Percentiles rank a stretch among this genome's conserved stretches.
Conservation (phyloP, 2,329 filamentous ascomycete genomes). For the Fusarium scirpi region DNA sequence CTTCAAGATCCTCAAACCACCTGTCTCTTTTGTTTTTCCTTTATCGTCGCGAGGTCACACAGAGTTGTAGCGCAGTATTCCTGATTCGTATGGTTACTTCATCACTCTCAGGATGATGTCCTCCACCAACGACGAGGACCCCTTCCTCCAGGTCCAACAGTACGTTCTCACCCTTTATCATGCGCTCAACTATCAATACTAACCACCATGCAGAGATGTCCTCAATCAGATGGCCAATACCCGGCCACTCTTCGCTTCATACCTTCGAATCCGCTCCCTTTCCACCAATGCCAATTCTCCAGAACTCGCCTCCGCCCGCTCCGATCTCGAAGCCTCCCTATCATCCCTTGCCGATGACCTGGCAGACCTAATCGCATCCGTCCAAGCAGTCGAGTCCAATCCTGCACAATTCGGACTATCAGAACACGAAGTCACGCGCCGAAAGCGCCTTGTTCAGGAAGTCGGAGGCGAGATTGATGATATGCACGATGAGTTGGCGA, state of each 20-base stretch:
- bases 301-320: constrained; percentile 83
- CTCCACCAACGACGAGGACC: constrained; percentile 75
- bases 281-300: constrained; percentile 78
- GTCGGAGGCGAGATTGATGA: constrained; percentile 89
- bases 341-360: constrained; percentile 83
- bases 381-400: constrained; percentile 87
- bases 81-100: constrained; percentile 42
- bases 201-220: constrained; percentile 76
- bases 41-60: constrained; percentile 1
- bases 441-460: constrained; percentile 86
- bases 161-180: constrained; percentile 53
- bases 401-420: constrained; percentile 90
- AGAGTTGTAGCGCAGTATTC: background rate
- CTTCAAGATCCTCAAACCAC: constrained; percentile 18
- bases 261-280: constrained; percentile 93
- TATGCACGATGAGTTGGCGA: constrained; percentile 85
- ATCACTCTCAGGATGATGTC: constrained; percentile 69
- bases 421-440: constrained; percentile 81
- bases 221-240: constrained; percentile 83
- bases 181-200: constrained; percentile 6
- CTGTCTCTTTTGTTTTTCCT: constrained; percentile 5
- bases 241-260: constrained; percentile 91
- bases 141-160: constrained; percentile 80
- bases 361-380: constrained; percentile 86
- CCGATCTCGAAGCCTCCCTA: constrained; percentile 75